Evolutionary conservation across 371 early-diverging fungal species (phyloP).

Genomic region (Agmasoma carcini): DNA sequence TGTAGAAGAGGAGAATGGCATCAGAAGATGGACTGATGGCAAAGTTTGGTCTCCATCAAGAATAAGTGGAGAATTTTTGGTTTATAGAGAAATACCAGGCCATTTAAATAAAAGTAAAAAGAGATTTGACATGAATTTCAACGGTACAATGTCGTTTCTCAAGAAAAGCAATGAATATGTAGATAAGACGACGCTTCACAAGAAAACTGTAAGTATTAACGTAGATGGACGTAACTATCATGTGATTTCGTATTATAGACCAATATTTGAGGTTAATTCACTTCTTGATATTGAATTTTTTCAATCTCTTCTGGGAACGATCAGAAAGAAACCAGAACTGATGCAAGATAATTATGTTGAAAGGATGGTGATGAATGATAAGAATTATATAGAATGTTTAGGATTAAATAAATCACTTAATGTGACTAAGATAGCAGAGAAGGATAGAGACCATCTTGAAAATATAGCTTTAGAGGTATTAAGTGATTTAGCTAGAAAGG

Average conservation of each 20-base stretch:
- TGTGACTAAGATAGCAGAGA: neutral
- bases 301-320: constrained; percentile 9
- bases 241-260: constrained; percentile 46
- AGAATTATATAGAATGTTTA: constrained; percentile 15
- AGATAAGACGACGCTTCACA: constrained; percentile 41
- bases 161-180: constrained; percentile 17
- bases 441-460: constrained; percentile 20
- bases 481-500: neutral
- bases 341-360: constrained; percentile 12
- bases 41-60: constrained; percentile 54
- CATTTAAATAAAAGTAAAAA: constrained; percentile 42
- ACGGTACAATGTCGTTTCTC: neutral
- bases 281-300: constrained; percentile 29
- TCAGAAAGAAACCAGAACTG: constrained; percentile 21
- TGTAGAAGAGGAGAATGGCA: constrained; percentile 49
- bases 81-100: constrained; percentile 52
- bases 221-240: constrained; percentile 45
- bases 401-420: neutral
- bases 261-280: constrained; percentile 33
- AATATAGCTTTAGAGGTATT: constrained; percentile 30
- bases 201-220: constrained; percentile 44
- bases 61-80: constrained; percentile 51
- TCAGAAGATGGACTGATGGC: constrained; percentile 54
- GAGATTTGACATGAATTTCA: too few relatives aligned
- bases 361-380: neutral